A percentile compares a stretch with the other conserved stretches of the same genome.
These are phyloP conservation scores for Neofusicoccum umdonicola DNA, from an alignment of 2,329 filamentous ascomycete genomes.

Conservation along the genomic window DNA sequence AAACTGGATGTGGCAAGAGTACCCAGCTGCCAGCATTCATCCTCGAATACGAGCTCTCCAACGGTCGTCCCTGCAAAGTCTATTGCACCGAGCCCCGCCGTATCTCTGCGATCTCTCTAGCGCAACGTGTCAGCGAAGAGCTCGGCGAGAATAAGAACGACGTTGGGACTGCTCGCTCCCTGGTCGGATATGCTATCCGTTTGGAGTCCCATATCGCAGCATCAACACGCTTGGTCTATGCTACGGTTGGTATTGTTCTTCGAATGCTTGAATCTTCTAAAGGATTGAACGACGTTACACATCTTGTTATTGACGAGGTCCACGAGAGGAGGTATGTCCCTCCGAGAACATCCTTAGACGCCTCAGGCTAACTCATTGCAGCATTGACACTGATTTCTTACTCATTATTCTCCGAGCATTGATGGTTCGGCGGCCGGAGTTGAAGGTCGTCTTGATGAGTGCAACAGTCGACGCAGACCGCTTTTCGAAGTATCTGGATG, in stretches of 20 bases:
- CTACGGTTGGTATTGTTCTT: slow-evolving; percentile 89
- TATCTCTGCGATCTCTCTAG: slow-evolving; percentile 93
- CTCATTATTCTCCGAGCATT: slow-evolving; percentile 87
- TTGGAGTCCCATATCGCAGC: slow-evolving; percentile 82
- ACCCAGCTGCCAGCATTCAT: slow-evolving; percentile 96
- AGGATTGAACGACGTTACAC: slow-evolving; percentile 84
- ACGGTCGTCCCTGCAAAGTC: slow-evolving; percentile 81
- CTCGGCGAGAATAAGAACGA: slow-evolving; percentile 81
- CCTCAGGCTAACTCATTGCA: slow-evolving; percentile 23
- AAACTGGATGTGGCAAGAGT: slow-evolving; percentile 96
- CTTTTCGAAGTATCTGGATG: slow-evolving; percentile 84
- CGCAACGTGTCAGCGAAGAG: slow-evolving; percentile 90
- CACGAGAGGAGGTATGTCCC: slow-evolving; percentile 68
- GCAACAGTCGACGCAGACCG: slow-evolving; percentile 90
- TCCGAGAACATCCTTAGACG: too few relatives aligned
- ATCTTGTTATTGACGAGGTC: slow-evolving; percentile 94
- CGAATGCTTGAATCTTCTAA: slow-evolving; percentile 91
- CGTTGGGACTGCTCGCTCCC: slow-evolving; percentile 75
- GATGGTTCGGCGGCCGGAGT: slow-evolving; percentile 69
- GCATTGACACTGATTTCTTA: slow-evolving; percentile 95
- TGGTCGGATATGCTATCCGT: slow-evolving; percentile 92
- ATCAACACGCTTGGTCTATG: slow-evolving; percentile 83
- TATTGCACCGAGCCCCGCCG: slow-evolving; percentile 94
- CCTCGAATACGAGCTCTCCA: slow-evolving; percentile 79
- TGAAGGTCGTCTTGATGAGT: slow-evolving; percentile 96